Evolutionary conservation across 2,329 filamentous ascomycete genomes (phyloP).

Genomic region (Penicillium sumatraense): DNA sequence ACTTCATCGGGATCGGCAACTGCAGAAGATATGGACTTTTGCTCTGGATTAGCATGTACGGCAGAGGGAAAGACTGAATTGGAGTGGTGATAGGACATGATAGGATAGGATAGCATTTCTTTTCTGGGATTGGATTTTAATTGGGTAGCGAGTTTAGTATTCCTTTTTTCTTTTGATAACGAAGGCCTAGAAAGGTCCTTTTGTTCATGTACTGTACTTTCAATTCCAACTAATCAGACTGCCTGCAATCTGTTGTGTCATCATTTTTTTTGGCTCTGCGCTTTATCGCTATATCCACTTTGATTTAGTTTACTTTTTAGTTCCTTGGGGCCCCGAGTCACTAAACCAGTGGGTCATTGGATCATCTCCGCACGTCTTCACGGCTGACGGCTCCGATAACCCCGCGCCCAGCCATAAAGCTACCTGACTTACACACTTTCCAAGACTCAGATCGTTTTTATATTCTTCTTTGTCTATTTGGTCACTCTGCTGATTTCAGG

Average conservation of each 20-base stretch:
- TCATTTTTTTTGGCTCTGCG: too few relatives aligned
- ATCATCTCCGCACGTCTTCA: conserved; percentile 12
- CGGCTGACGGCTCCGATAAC: conserved; percentile 23
- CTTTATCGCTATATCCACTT: conserved; percentile 2
- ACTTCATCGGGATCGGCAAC: conserved; percentile 26
- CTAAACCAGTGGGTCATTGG: conserved; percentile 1
- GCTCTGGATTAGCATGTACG: conserved; percentile 25
- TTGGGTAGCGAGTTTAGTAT: neutral
- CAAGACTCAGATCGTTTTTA: neutral
- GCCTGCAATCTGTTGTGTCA: conserved; percentile 4
- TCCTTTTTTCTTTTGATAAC: too few relatives aligned
- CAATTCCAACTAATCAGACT: neutral
- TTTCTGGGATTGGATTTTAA: neutral
- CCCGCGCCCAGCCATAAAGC: conserved; percentile 12
- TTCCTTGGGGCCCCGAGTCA: neutral
- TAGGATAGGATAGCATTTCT: neutral
- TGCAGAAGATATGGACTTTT: conserved; percentile 36
- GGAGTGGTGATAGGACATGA: conserved; percentile 19
- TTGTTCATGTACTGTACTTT: conserved; percentile 2
- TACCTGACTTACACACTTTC: neutral
- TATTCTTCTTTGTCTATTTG: neutral
- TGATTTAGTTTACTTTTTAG: neutral
- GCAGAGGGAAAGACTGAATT: conserved; percentile 11
- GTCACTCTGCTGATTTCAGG: neutral
- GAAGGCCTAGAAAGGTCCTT: neutral